These are phyloP conservation scores for Polytolypa hystricis DNA, from an alignment of 2,329 filamentous ascomycete genomes.

Conservation along the genomic window DNA sequence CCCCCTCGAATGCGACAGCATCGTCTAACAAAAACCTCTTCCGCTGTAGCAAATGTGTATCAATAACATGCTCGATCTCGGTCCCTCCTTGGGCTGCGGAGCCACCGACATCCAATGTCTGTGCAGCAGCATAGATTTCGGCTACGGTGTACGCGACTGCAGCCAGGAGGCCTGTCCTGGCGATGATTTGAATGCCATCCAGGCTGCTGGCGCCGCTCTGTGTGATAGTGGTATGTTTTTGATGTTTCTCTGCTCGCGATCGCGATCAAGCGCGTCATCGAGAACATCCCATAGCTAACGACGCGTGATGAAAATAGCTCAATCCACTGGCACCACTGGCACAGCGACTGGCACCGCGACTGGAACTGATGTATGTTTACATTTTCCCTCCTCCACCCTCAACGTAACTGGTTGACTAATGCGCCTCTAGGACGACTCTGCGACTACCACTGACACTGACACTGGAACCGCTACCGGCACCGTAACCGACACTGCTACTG, in stretches of 20 bases:
- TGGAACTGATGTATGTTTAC: too few relatives aligned
- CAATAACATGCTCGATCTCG: constrained; percentile 33
- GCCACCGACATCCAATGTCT: constrained; percentile 28
- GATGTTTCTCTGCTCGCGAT: neutral
- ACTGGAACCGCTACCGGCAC: constrained; percentile 13
- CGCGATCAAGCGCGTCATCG: neutral
- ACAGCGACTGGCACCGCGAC: constrained; percentile 7
- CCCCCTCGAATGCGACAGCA: too few relatives aligned
- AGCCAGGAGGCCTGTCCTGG: constrained; percentile 32
- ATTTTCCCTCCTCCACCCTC: too few relatives aligned
- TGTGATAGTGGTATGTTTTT: neutral
- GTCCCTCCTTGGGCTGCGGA: constrained; percentile 29
- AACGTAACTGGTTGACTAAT: too few relatives aligned
- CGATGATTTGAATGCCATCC: constrained; percentile 19
- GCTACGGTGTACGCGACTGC: constrained; percentile 37
- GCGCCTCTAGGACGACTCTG: too few relatives aligned
- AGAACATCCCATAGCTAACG: constrained; percentile 1
- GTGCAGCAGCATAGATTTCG: constrained; percentile 32
- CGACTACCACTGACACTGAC: constrained; percentile 6
- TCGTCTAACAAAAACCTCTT: constrained; percentile 17
- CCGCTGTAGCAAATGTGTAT: constrained; percentile 36
- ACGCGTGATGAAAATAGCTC: neutral
- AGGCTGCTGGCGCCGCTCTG: neutral
- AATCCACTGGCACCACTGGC: too few relatives aligned
- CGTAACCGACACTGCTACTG: constrained; percentile 8